Base-by-base conservation (phyloP, 805 yeast genomes). In the Pichia membranifaciens region DNA sequence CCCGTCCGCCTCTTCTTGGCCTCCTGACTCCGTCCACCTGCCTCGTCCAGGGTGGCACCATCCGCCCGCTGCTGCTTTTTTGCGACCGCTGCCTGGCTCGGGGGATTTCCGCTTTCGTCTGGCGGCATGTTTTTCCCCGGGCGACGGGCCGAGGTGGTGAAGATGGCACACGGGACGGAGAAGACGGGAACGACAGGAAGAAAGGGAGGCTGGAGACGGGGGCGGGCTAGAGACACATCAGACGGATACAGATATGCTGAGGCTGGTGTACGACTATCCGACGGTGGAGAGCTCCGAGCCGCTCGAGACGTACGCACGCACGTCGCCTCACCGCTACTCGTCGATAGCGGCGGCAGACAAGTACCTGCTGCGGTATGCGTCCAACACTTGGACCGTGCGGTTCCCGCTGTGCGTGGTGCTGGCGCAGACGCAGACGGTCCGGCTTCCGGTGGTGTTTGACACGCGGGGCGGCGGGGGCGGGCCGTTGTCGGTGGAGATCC, bases 211-310 rank as follows among this genome's bases (percentile, higher is more conserved):
- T 18, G 8, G 16, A 12, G 8, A 16, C n/a, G 7, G 29, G 29
- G 10, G 10, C n/a, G n/a, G n/a, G n/a, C n/a, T n/a, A n/a, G n/a
- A n/a, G n/a, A n/a, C n/a, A n/a, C n/a, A n/a, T n/a, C n/a, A n/a
- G n/a, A n/a, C n/a, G n/a, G n/a, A n/a, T n/a, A n/a, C n/a, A 41
- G 29, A 29, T 16, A 44, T 44, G 47, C 38, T 39, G 9, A n/a
- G 33, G 34, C 17, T 45, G 4, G 16, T 12, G 2, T 20, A 44
- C 17, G 33, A 29, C 12, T 37, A 38, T 32, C 67, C 67, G 2
- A 58, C 66, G 3, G 48, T 59, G 15, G 67, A 63, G 39, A 63
- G 61, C 48, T 56, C 66, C 15, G 62, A 62, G 22, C 51, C 55
- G 3, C 50, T 57, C 16, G 38, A 58, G 2, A 48, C 51, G 2